phyloP scores from a whole-genome alignment of 768 basidiomycete species.

The Strobilomyces confusus region DNA sequence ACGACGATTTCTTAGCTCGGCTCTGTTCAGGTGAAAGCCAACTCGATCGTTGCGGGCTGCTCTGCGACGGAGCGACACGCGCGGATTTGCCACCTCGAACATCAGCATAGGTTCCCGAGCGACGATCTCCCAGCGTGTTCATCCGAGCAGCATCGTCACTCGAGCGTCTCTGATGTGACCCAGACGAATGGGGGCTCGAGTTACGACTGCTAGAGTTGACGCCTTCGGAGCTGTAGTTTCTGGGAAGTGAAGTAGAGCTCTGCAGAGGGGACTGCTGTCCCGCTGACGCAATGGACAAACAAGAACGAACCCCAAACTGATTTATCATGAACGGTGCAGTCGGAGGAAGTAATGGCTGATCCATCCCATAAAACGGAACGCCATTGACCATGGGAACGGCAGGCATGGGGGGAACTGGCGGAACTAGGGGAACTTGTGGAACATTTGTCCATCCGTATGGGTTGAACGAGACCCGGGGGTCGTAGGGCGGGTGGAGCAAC shows the following conservation, averaged over 20 bases:
- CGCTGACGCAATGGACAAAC: slow-evolving; percentile 27
- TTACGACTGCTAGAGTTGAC: slow-evolving; percentile 14
- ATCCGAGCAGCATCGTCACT: slow-evolving; percentile 28
- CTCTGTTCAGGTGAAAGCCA: slow-evolving; percentile 22
- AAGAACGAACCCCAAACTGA: slow-evolving; percentile 43
- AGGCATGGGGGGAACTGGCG: slow-evolving; percentile 38
- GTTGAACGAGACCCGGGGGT: slow-evolving; percentile 22
- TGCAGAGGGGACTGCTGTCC: slow-evolving; percentile 29
- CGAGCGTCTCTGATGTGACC: slow-evolving; percentile 28
- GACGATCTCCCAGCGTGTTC: slow-evolving; percentile 10
- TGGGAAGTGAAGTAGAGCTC: slow-evolving; percentile 16
- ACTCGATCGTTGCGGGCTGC: slow-evolving; percentile 21
- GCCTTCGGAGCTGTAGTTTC: slow-evolving; percentile 26
- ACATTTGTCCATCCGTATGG: slow-evolving; percentile 27
- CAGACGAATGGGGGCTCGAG: slow-evolving; percentile 17
- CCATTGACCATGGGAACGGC: slow-evolving; percentile 30
- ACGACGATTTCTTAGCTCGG: slow-evolving; percentile 8
- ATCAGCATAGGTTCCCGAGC: slow-evolving; percentile 16
- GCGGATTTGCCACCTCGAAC: slow-evolving; percentile 11
- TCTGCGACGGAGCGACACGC: slow-evolving; percentile 8
- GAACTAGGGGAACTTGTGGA: slow-evolving; percentile 22
- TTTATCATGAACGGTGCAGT: slow-evolving; percentile 75
- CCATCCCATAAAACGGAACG: slow-evolving; percentile 46
- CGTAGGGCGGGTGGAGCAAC: slow-evolving; percentile 25
- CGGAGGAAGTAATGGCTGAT: slow-evolving; percentile 70